Base-by-base conservation (phyloP, 768 basidiomycete genomes). In the Mycena pura region DNA sequence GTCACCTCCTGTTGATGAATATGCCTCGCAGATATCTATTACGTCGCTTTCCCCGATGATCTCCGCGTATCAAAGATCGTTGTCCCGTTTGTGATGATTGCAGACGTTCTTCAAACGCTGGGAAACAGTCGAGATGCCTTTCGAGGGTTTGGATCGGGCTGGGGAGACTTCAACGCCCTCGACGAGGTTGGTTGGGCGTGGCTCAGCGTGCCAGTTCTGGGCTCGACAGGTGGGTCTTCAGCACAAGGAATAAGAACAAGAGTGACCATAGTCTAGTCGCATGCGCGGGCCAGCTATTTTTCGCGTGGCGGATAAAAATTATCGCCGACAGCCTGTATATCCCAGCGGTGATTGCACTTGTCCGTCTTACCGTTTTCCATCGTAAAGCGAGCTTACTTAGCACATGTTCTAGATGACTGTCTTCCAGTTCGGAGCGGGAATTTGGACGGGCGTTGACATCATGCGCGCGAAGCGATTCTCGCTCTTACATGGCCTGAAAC, bases 1-100 rank as follows among this genome's bases (percentile, higher is more conserved):
- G n/a, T n/a, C n/a, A n/a, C n/a, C n/a, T n/a, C n/a, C n/a, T n/a
- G 31, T 40, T 45, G 10, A 39, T 2, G 14, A 24, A 27, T 36
- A n/a, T 25, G 7, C 45, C 11, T 19, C 6, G 3, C 52, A 65
- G 64, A 52, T 44, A 15, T 65, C 3, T 65, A 61, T 81, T 83
- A 22, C 74, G 75, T 55, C 74, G 74, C 67, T 72, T 75, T 46
- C 76, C 81, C 64, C 8, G 57, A 59, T 14, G 69, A 72, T 34
- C 46, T 56, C 4, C 21, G 6, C 2, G 17, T 56, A 14, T 57
- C 38, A 15, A 72, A 68, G 40, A 9, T 38, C 5, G 38, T 70
- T 17, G 68, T 72, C 31, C 29, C 43, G 19, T 52, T 62, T 41
- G 49, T 72, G 11, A 45, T 60, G 49, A 13, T 70, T 7, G 58